These are phyloP conservation scores for Kwoniella botswanensis DNA, from an alignment of 768 basidiomycete species.

Conservation along the genomic window DNA sequence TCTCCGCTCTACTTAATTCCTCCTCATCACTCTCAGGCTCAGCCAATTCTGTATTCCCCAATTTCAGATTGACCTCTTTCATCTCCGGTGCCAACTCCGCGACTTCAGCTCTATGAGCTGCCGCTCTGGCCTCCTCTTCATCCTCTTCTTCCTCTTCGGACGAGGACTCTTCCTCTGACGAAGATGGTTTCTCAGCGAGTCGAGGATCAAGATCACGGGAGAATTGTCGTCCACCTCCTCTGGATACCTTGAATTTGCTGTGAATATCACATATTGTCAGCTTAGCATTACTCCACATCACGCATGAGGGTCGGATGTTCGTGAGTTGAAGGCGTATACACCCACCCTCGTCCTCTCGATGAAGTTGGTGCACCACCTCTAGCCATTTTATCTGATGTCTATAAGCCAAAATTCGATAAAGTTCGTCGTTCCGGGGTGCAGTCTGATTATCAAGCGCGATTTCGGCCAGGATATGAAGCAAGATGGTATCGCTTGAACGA, in stretches of 20 bases:
- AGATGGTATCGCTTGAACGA: too few species aligned
- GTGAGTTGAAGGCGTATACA: slow-evolving; percentile 4
- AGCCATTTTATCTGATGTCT: slow-evolving; percentile 34
- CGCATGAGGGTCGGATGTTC: not conserved
- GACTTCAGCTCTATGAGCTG: slow-evolving; percentile 48
- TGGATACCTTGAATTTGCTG: slow-evolving; percentile 80
- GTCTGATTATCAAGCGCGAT: too few species aligned
- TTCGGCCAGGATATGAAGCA: too few species aligned
- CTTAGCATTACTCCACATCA: not conserved
- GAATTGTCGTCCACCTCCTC: slow-evolving; percentile 86
- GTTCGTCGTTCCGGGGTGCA: too few species aligned
- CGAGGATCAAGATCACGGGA: slow-evolving; percentile 62
- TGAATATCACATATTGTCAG: slow-evolving; percentile 1
- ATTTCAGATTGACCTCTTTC: slow-evolving; percentile 48
- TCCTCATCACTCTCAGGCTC: slow-evolving; percentile 29
- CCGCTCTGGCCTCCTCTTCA: slow-evolving; percentile 55
- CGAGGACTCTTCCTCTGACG: slow-evolving; percentile 38
- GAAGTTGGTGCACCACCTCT: slow-evolving; percentile 47
- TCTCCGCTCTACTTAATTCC: slow-evolving; percentile 71
- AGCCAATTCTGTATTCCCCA: slow-evolving; percentile 58
- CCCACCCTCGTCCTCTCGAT: slow-evolving; percentile 55
- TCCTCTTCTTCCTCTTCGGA: slow-evolving; percentile 52
- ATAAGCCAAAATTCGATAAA: not conserved
- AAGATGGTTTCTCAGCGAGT: slow-evolving; percentile 18
- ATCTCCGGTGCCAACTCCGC: slow-evolving; percentile 53